Base-by-base conservation (phyloP, 805 yeast species). In the Jamesozyma piceae region DNA sequence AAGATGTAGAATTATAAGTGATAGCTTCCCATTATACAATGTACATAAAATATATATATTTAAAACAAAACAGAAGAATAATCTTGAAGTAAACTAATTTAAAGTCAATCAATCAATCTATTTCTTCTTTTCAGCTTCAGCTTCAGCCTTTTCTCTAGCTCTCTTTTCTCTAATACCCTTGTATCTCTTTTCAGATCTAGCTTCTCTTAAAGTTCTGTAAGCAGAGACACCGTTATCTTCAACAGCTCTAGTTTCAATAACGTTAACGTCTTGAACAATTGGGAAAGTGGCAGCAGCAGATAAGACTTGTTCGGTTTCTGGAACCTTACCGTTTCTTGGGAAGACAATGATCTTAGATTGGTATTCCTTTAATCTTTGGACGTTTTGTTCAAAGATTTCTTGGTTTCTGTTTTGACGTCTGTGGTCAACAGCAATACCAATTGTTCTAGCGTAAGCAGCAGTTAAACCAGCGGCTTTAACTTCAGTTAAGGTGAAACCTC, bases 61-160 rank as follows among this genome's bases (percentile, higher is more conserved):
- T 45, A 45, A 52, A 49, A 50, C 47, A 45, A 49, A 46, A 47
- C 33, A 32, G 43, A 34, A 34, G 26, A 34, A 39, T 13, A 9
- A 32, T 21, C 9, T 33, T 30, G 26, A 24, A 42, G 38, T 20
- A 38, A 37, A 32, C 27, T n/a, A 30, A 18, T 32, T 24, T 37
- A 32, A 33, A 33, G 24, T n/a, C n/a, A n/a, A n/a, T n/a, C n/a
- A 24, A 57, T 63, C 80, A 85, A 87, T 82, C 87, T 86, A 87
- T 82, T 88, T 87, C 89, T 89, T 89, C 90, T 89, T 89, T 67
- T 88, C 96, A 75, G 95, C 95, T 78, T 89, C 98, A 71, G 97
- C 97, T 77, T 87, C 97, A 71, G 96, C 97, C 78, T 78, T 79
- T 60, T 89, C 97, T 68, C 71, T 80, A 66, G 95, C 95, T 77